Base-by-base conservation (phyloP, 2,329 filamentous ascomycete genomes). In the Clonostachys byssicola region DNA sequence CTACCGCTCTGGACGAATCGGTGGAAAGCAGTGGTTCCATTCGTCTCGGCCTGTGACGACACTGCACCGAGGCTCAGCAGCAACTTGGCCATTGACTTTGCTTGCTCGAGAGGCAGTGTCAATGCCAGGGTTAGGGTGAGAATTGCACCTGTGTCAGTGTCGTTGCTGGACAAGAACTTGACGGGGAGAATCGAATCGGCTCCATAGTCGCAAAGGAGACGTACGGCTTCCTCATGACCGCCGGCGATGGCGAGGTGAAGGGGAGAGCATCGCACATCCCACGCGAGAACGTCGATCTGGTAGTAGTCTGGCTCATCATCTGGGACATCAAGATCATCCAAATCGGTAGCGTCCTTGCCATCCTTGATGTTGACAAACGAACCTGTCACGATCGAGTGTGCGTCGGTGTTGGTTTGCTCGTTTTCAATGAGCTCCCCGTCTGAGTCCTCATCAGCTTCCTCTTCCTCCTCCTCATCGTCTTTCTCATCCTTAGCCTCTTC, bases 211-310 rank as follows among this genome's bases (percentile, higher is more conserved):
- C 88, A 86, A 7, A 95, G 77, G 20, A 81, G 64, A 48, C 84
- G 80, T 13, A 92, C 87, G 12, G 83, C 78, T 5, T 86, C 77
- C 23, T 78, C 70, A 53, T 92, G 84, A 0, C 88, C 89, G 50
- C 81, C 80, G 2, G 88, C 62, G 50, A 95, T 90, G 8, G 90
- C 90, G 30, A 91, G 75, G 61, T 95, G 90, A 6, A 95, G 73
- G 2, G 90, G 82, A 12, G 86, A 87, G 48, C 83, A 80, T 5
- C 84, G 81, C 6, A 75, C 78, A 56, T 95, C 89, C 90, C 90
- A 95, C 2, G 88, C 81, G n/a, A 88, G 60, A 2, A 86, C 78
- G 53, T 95, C 85, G 50, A 92, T 76, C 54, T 94, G 83, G 61
- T 88, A 92, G 45, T 92, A 78, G 63, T 95, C 89, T 1, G 89